phyloP scores from a whole-genome alignment of 2,329 filamentous ascomycete species.

The Triangularia setosa region DNA sequence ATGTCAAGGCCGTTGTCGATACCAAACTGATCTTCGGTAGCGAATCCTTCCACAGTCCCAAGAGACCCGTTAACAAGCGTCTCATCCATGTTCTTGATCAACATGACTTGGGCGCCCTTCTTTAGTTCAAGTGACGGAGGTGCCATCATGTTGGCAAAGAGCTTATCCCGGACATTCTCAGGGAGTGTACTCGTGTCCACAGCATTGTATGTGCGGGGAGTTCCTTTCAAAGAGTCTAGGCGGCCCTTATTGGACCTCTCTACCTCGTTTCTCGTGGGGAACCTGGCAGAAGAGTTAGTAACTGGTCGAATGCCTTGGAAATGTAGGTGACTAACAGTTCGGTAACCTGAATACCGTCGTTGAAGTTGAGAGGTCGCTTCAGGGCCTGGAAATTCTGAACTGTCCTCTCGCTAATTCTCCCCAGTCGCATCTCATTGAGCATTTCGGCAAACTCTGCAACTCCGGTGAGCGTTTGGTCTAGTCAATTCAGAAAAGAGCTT shows the following conservation, averaged over 20 bases:
- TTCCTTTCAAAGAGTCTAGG: conserved; percentile 68
- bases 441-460: conserved; percentile 77
- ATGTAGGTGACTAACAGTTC: conserved; percentile 58
- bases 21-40: conserved; percentile 46
- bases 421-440: conserved; percentile 96
- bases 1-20: conserved; percentile 33
- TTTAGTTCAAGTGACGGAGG: conserved; percentile 77
- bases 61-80: conserved; percentile 90
- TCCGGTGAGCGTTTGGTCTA: conserved; percentile 25
- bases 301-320: background rate
- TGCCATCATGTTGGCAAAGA: conserved; percentile 90
- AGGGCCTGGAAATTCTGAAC: conserved; percentile 72
- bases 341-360: conserved; percentile 75
- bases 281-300: conserved; percentile 41
- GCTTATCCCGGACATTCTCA: conserved; percentile 59
- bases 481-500: conserved; percentile 5
- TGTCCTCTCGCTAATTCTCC: conserved; percentile 71
- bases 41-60: conserved; percentile 79
- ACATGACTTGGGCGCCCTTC: conserved; percentile 92
- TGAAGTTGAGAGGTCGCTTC: conserved; percentile 64
- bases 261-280: conserved; percentile 86
- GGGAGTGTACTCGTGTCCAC: conserved; percentile 69
- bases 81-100: conserved; percentile 99
- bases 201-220: conserved; percentile 65
- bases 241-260: conserved; percentile 77